Percentiles rank a stretch among this genome's conserved stretches.
phyloP scores from a whole-genome alignment of 208 protist genomes.

The Leishmania tropica region DNA sequence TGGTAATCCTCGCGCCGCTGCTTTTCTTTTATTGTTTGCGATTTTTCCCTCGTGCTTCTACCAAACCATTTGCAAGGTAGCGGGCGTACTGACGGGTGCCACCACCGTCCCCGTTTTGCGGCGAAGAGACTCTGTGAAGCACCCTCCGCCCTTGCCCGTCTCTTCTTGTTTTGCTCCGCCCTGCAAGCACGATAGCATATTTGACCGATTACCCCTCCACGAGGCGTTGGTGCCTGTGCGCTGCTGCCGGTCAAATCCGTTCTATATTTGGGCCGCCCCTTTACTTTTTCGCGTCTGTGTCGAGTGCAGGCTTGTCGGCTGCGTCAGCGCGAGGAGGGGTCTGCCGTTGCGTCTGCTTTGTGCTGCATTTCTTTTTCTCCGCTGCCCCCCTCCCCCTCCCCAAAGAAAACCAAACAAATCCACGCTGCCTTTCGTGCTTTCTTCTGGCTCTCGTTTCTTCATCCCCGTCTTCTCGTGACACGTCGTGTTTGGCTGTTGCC shows the following conservation, averaged over 20 bases:
- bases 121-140: neutral
- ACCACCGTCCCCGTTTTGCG: neutral
- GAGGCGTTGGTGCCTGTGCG: neutral
- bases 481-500: no score
- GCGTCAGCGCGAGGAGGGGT: no score
- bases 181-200: no score
- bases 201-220: neutral
- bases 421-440: neutral
- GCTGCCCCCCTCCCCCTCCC: neutral
- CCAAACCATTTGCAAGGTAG: neutral
- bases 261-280: neutral
- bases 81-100: neutral
- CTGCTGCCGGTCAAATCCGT: no score
- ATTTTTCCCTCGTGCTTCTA: no score
- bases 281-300: neutral
- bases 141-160: neutral
- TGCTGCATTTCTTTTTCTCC: neutral
- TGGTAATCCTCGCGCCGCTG: neutral
- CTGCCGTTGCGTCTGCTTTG: no score
- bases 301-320: no score
- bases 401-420: no score
- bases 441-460: neutral
- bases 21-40: neutral
- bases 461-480: neutral
- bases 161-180: neutral